Evolutionary conservation across 257 asterid species (phyloP).

Genomic region (Agastache rugosa): DNA sequence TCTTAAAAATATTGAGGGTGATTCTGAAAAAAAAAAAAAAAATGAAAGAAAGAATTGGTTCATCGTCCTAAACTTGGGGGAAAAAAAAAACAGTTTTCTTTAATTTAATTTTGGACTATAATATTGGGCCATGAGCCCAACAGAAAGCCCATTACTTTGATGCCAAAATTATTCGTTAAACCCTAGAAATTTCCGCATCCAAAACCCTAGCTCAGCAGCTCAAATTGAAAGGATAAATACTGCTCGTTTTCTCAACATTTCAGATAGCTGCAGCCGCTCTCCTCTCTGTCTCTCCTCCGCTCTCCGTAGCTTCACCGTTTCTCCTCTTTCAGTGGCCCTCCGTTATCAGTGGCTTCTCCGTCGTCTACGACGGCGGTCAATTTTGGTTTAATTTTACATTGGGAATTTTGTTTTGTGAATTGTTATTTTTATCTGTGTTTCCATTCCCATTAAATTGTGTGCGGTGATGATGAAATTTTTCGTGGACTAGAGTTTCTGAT

Average conservation of each 20-base stretch:
- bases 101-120: neutral
- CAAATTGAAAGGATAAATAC: constrained; percentile 29
- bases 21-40: too few species aligned
- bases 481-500: constrained; percentile 81
- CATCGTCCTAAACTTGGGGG: neutral
- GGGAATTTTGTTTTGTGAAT: neutral
- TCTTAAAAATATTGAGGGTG: too few species aligned
- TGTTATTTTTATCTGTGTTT: neutral
- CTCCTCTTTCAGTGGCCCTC: neutral
- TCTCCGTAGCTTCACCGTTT: neutral
- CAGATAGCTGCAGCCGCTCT: neutral
- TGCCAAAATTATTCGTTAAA: neutral
- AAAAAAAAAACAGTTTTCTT: neutral
- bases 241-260: neutral
- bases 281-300: neutral
- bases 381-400: neutral
- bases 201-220: constrained; percentile 28
- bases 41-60: neutral
- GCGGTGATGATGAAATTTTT: constrained; percentile 55
- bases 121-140: constrained; percentile 13
- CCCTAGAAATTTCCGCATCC: constrained; percentile 32
- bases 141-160: neutral
- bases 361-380: neutral
- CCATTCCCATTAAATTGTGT: constrained; percentile 12
- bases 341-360: neutral